Base-by-base conservation (phyloP, 179 eudicot genomes). In the Drosera spatulata region DNA sequence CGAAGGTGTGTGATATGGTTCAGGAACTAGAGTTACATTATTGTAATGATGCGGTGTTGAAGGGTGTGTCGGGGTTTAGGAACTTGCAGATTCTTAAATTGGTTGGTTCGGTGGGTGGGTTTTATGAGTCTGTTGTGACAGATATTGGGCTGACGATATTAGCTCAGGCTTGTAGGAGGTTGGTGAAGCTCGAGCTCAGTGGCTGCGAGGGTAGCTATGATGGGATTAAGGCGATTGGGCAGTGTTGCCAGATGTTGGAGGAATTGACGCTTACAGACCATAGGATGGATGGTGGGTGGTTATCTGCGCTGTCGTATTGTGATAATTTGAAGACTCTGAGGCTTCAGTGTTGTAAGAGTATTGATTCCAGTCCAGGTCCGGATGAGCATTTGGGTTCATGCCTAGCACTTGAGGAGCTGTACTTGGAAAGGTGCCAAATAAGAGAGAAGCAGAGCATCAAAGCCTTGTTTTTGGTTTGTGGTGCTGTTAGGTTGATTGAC, bases 191-290 rank as follows among this genome's bases (percentile, higher is more conserved):
- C 3, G 99, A 93, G 81, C 73, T 93, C 1, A 77, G 77, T 59
- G 98, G 98, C 53, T 89, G 95, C 58, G 95, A 86, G 61, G 98
- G 99, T 59, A 93, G 99, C 67, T 93, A 84, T 68, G 99, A 93
- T 62, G 99, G 99, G 75, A 81, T 93, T 53, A 89, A 82, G 74
- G 96, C 99, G 2, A 77, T 93, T 22, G 99, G 96, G 38, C 89
- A 84, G 63, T 91, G 98, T 39, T 91, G 98, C 70, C 93, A 71
- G 37, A 91, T 91, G 98, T 66, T 91, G 47, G 98, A 91, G 72
- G 96, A 88, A 72, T 69, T 91, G 73, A 89, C 88, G 6, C 43
- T 91, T 22, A 68, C 66, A 68, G 77, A 82, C 53, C 95, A 86
- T 58, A 79, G 73, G 70, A 80, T 91, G 85, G 98, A 88, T 58